Base-by-base conservation (phyloP, 257 asterid species). In the Ballota nigra region DNA sequence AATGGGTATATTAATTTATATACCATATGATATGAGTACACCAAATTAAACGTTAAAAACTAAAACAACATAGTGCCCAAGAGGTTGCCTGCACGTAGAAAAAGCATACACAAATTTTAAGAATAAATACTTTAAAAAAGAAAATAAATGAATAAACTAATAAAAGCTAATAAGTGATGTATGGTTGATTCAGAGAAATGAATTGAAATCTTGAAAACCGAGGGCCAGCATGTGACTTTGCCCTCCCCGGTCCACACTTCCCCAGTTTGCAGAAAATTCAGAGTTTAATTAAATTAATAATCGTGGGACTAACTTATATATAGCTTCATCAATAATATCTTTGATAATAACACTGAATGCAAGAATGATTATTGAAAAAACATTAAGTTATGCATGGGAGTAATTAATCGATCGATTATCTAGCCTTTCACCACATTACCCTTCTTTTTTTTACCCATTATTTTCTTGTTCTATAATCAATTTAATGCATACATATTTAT, bases 51-150 rank as follows among this genome's bases (percentile, higher is more conserved):
- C 55, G 55, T 47, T 47, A 47, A 47, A 47, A 47, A 47, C 55
- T n/a, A 16, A 47, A 47, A 47, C 55, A 47, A 47, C 55, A 76
- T 69, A 58, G 34, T 79, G 75, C 59, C 52, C 59, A 63, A 82
- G 76, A 24, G 31, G 82, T 80, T 63, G 84, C 64, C 57, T 63
- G 83, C 87, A 83, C 88, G 85, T 78, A 68, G 71, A 45, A 71
- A 75, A 72, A 40, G 72, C 64, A 33, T 49, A 64, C 61, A 24
- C 69, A 23, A 68, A 33, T 41, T 65, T 43, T 58, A 31, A 77
- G 61, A 70, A 22, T 45, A 22, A 52, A 24, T 76, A 59, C 15
- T 75, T 33, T 18, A 53, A 41, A 63, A 36, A 9, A 40, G 6
- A 49, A 22, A 51, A 26, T 53, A 55, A 51, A 40, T 72, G 31